Conservation (phyloP, 2,329 filamentous ascomycete species). For the Aureobasidium sp. region DNA sequence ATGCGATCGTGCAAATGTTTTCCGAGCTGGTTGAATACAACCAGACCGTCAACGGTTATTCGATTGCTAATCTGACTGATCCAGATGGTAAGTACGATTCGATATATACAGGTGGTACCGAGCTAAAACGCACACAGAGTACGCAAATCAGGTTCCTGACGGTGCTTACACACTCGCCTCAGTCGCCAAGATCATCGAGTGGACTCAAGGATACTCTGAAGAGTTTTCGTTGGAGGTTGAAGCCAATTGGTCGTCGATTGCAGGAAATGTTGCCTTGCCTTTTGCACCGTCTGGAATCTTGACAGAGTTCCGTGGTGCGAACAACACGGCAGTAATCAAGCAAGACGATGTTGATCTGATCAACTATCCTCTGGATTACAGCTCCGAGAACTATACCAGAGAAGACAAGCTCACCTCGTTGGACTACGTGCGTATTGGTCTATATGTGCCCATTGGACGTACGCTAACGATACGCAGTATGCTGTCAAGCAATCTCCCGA, state of each 20-base stretch:
- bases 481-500: constrained; percentile 59
- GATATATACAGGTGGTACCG: constrained; percentile 17
- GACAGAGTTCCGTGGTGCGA: constrained; percentile 16
- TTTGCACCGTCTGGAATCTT: constrained; percentile 17
- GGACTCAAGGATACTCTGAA: constrained; percentile 14
- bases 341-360: constrained; percentile 63
- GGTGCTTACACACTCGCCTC: constrained; percentile 17
- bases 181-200: constrained; percentile 17
- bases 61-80: constrained; percentile 59
- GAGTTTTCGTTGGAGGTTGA: constrained; percentile 15
- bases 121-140: constrained; percentile 46
- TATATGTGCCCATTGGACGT: background rate
- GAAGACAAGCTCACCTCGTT: constrained; percentile 40
- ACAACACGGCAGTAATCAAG: constrained; percentile 40
- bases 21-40: constrained; percentile 54
- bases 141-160: constrained; percentile 46
- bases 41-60: constrained; percentile 42
- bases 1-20: constrained; percentile 55
- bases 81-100: constrained; percentile 40
- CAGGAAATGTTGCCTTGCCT: constrained; percentile 15
- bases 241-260: constrained; percentile 15
- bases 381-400: constrained; percentile 35
- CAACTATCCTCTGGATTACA: constrained; percentile 53
- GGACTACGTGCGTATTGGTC: constrained; percentile 42
- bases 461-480: constrained; percentile 15